Evolutionary conservation across 371 early-diverging fungal species (phyloP).

Genomic region (Sporodiniella umbellata): DNA sequence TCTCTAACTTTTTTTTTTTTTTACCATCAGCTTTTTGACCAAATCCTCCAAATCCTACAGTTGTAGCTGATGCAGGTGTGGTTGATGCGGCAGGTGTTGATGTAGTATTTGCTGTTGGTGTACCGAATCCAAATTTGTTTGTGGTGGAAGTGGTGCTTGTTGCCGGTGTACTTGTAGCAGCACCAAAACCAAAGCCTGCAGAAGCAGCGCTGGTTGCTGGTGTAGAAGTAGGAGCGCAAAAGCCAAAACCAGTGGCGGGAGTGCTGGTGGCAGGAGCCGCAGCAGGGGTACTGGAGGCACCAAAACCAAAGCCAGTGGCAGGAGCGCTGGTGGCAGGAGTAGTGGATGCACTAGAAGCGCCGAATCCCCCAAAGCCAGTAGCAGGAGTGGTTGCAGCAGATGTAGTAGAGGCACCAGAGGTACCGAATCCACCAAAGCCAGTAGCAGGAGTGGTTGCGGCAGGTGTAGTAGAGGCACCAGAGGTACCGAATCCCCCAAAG

Average conservation of each 20-base stretch:
- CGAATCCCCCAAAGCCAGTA: slow-evolving; percentile 29
- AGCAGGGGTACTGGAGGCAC: slow-evolving; percentile 7
- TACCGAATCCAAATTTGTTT: neutral
- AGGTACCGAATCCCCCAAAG: slow-evolving; percentile 26
- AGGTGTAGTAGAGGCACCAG: neutral
- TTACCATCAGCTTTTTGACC: slow-evolving; percentile 13
- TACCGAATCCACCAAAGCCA: slow-evolving; percentile 6
- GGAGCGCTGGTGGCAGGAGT: slow-evolving; percentile 7
- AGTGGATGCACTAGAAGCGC: slow-evolving; percentile 11
- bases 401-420: slow-evolving; percentile 7
- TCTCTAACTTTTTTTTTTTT: neutral
- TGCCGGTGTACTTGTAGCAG: slow-evolving; percentile 25
- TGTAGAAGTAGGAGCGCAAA: slow-evolving; percentile 18
- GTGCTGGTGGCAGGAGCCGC: slow-evolving; percentile 16
- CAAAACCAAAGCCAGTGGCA: slow-evolving; percentile 6
- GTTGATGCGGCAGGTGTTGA: slow-evolving; percentile 2
- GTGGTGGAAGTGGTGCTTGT: slow-evolving; percentile 17
- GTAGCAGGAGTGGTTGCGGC: neutral
- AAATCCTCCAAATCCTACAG: slow-evolving; percentile 16
- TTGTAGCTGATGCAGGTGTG: slow-evolving; percentile 2
- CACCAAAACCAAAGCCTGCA: slow-evolving; percentile 9
- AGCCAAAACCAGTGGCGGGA: slow-evolving; percentile 14
- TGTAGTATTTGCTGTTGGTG: slow-evolving; percentile 3
- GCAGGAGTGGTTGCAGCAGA: slow-evolving; percentile 7
- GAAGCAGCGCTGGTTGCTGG: slow-evolving; percentile 1